These are phyloP conservation scores for Colletotrichum caudatum DNA, from an alignment of 2,329 filamentous ascomycete species.

Conservation along the genomic window DNA sequence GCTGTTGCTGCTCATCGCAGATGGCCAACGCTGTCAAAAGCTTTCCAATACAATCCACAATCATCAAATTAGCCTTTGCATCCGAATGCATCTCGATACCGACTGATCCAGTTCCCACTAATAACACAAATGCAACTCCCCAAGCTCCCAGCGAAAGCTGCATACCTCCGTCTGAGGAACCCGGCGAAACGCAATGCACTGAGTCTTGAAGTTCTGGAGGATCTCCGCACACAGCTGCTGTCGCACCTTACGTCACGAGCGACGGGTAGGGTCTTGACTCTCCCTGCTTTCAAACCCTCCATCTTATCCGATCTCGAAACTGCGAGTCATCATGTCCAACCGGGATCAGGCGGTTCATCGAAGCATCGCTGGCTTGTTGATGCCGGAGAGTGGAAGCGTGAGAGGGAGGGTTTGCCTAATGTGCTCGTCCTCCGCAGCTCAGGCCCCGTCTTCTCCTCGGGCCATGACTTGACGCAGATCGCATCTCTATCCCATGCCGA, in stretches of 20 bases:
- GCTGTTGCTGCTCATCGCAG: not conserved
- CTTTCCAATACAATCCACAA: not conserved
- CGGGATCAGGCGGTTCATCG: not conserved
- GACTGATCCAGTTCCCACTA: not conserved
- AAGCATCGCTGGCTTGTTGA: conserved; percentile 48
- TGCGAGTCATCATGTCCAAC: conserved; percentile 8
- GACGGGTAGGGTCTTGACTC: conserved; percentile 44
- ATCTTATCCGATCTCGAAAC: conserved; percentile 42
- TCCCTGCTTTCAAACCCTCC: conserved; percentile 47
- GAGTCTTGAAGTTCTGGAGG: conserved; percentile 43
- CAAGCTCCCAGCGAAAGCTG: conserved; percentile 46
- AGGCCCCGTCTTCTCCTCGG: conserved; percentile 49
- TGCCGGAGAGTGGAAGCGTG: conserved; percentile 43
- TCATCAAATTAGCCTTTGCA: not conserved
- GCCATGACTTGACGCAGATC: conserved; percentile 50
- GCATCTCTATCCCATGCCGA: conserved; percentile 26
- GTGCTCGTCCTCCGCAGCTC: conserved; percentile 50
- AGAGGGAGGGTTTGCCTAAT: conserved; percentile 45
- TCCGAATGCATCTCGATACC: not conserved
- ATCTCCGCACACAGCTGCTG: conserved; percentile 46
- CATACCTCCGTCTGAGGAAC: conserved; percentile 46
- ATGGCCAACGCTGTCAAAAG: not conserved
- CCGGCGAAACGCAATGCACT: conserved; percentile 46
- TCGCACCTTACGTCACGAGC: conserved; percentile 44
- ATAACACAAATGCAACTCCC: conserved; percentile 40